These are phyloP conservation scores for Lipomyces sp. DNA, from an alignment of 805 yeast species.

Conservation along the genomic window DNA sequence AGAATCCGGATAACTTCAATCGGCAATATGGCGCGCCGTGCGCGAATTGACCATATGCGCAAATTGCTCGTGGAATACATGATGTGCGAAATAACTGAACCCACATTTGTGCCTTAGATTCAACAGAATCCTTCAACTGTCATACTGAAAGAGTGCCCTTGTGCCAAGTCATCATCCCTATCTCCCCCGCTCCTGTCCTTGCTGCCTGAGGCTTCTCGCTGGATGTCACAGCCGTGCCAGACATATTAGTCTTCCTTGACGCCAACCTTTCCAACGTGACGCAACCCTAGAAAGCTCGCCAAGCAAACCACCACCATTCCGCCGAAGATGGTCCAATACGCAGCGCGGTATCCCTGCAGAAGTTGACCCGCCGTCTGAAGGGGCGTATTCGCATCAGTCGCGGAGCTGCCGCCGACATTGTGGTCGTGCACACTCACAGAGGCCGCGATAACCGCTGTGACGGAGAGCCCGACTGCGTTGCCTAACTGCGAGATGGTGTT, in stretches of 20 bases:
- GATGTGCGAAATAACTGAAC: slow-evolving; percentile 7
- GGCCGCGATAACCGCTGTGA: slow-evolving; percentile 11
- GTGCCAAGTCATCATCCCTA: slow-evolving; percentile 10
- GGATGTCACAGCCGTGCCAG: slow-evolving; percentile 5
- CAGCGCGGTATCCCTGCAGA: slow-evolving; percentile 13
- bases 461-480: slow-evolving; percentile 9
- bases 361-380: slow-evolving; percentile 8
- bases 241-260: slow-evolving; percentile 10
- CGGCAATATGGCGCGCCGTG: slow-evolving; percentile 6
- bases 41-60: slow-evolving; percentile 6
- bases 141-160: slow-evolving; percentile 7
- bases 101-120: slow-evolving; percentile 3
- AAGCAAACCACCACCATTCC: slow-evolving; percentile 11
- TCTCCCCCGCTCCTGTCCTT: slow-evolving; percentile 9
- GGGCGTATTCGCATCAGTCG: slow-evolving; percentile 8
- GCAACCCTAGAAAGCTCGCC: slow-evolving; percentile 10
- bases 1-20: slow-evolving; percentile 8
- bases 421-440: slow-evolving; percentile 8
- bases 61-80: slow-evolving; percentile 6
- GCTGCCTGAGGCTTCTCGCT: slow-evolving; percentile 10
- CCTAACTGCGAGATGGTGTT: slow-evolving; percentile 13
- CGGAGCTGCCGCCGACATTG: slow-evolving; percentile 9
- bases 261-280: slow-evolving; percentile 11
- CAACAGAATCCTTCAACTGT: slow-evolving; percentile 7
- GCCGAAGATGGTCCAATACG: slow-evolving; percentile 13